These are phyloP conservation scores for Pulchroboletus neoregius DNA, from an alignment of 1,284 basidiomycete species.

Conservation along the genomic window DNA sequence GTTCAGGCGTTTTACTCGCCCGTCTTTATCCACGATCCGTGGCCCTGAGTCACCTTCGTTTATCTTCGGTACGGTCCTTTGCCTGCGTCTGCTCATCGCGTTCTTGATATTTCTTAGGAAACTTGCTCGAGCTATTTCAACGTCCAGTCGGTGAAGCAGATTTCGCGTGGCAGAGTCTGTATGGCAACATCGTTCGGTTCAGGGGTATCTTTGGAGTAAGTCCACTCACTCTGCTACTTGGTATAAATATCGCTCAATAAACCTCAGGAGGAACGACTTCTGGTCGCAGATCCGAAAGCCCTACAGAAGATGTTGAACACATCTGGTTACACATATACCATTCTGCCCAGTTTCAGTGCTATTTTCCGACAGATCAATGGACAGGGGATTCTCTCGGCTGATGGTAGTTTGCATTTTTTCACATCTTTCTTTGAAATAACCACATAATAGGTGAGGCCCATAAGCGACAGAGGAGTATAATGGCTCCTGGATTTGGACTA, in stretches of 20 bases:
- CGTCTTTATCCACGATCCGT: constrained; percentile 28
- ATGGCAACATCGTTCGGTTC: constrained; percentile 31
- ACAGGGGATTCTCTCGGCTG: constrained; percentile 38
- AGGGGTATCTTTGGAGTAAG: constrained; percentile 27
- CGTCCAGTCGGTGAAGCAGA: constrained; percentile 30
- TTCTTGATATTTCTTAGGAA: constrained; percentile 15
- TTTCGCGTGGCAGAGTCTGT: constrained; percentile 33
- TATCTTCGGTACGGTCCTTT: constrained; percentile 24
- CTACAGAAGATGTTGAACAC: constrained; percentile 42
- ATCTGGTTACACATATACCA: constrained; percentile 37
- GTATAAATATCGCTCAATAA: neutral
- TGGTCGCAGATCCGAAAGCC: constrained; percentile 40
- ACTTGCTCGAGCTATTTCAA: constrained; percentile 27
- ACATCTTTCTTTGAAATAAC: neutral
- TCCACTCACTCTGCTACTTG: neutral
- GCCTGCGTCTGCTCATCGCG: neutral
- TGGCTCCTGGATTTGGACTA: constrained; percentile 42
- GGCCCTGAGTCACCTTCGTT: constrained; percentile 35
- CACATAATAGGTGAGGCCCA: constrained; percentile 24
- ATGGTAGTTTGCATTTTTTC: constrained; percentile 31
- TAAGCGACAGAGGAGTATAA: constrained; percentile 41
- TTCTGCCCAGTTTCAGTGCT: constrained; percentile 31
- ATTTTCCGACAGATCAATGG: constrained; percentile 34
- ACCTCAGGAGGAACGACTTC: constrained; percentile 24
- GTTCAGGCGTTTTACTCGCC: constrained; percentile 11